A percentile compares a stretch with the other conserved stretches of the same genome.
These are phyloP conservation scores for Casuarina equisetifolia DNA, from an alignment of 306 rosid genomes.

Conservation along the genomic window DNA sequence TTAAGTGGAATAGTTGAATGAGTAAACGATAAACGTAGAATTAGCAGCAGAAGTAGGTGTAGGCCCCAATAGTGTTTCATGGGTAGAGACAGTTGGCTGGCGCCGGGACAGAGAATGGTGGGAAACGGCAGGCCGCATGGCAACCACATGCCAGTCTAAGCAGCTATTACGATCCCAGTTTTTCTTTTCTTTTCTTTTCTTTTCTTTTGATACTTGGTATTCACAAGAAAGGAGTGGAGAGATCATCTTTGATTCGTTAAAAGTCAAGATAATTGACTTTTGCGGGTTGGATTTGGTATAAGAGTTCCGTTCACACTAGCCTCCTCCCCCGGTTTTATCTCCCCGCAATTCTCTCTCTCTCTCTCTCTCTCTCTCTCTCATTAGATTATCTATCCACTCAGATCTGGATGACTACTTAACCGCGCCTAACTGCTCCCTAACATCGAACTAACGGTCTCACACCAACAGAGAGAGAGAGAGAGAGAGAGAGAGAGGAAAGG, in stretches of 20 bases:
- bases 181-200: not conserved
- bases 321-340: not conserved
- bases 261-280: not conserved
- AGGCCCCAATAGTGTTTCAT: conserved; percentile 51
- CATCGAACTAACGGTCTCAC: not conserved
- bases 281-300: not conserved
- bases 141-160: not conserved
- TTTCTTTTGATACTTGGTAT: too few relatives aligned
- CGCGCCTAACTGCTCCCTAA: not conserved
- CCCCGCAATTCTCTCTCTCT: not conserved
- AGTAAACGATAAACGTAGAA: conserved; percentile 41
- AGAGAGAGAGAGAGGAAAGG: too few relatives aligned
- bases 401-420: not conserved
- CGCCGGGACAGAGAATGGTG: conserved; percentile 27
- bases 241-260: not conserved
- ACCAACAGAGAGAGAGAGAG: not conserved
- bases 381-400: not conserved
- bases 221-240: not conserved
- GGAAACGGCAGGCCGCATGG: not conserved
- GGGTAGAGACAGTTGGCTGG: conserved; percentile 44
- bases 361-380: not conserved
- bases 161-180: not conserved
- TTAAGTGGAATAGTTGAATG: conserved; percentile 30
- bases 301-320: not conserved
- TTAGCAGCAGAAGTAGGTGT: conserved; percentile 21